Conservation (phyloP, 2,329 filamentous ascomycete genomes). For the Fusarium sarcochroum region DNA sequence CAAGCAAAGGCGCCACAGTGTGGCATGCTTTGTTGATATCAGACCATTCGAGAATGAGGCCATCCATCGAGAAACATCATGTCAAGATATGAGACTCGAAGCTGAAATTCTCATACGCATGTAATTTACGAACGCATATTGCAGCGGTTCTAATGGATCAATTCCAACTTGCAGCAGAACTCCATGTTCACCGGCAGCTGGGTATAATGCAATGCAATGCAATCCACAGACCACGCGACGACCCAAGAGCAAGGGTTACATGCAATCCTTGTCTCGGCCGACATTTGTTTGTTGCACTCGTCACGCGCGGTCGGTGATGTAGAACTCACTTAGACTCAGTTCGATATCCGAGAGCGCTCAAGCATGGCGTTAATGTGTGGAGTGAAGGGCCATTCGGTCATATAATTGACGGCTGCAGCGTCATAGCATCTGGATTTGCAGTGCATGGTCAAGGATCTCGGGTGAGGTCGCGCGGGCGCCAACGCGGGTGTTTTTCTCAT, state of each 20-base stretch:
- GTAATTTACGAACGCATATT: background rate
- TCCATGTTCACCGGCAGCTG: conserved; percentile 2
- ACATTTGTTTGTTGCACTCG: conserved; percentile 22
- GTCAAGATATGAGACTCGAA: conserved; percentile 1
- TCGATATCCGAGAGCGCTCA: no score
- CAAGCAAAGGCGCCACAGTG: conserved; percentile 16
- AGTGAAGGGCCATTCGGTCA: no score
- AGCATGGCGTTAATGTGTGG: no score
- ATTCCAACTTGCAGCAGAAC: background rate
- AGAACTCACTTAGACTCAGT: background rate
- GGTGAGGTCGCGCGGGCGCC: conserved; percentile 31
- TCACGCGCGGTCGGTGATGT: conserved; percentile 24
- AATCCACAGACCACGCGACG: conserved; percentile 18
- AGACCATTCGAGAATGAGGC: conserved; percentile 13
- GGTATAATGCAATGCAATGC: conserved; percentile 1
- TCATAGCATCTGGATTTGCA: conserved; percentile 8
- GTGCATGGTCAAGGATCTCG: conserved; percentile 37
- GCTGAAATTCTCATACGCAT: background rate
- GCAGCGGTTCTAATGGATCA: no score
- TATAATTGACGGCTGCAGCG: conserved; percentile 12
- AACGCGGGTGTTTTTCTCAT: conserved; percentile 35
- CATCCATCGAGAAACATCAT: conserved; percentile 5
- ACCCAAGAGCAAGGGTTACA: conserved; percentile 8
- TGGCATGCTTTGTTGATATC: conserved; percentile 14
- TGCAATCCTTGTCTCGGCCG: conserved; percentile 13